These are phyloP conservation scores for Emericellopsis cladophorae DNA, from an alignment of 2,329 filamentous ascomycete species.

Conservation along the genomic window DNA sequence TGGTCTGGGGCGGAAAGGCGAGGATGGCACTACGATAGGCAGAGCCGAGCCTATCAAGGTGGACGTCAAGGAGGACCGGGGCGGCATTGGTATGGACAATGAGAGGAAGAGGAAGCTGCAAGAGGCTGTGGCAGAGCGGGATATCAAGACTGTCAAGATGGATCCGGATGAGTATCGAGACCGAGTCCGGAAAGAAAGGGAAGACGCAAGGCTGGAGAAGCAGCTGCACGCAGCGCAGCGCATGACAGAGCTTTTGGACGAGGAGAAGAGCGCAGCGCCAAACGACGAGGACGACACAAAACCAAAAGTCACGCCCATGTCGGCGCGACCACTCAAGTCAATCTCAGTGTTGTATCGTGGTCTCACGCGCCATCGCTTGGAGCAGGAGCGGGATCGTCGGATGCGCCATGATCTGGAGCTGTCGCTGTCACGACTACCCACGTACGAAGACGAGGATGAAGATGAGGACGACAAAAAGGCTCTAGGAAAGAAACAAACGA, in stretches of 20 bases:
- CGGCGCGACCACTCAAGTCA: conserved; percentile 42
- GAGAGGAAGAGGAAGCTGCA: conserved; percentile 68
- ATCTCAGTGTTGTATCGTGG: conserved; percentile 73
- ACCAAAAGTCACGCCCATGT: conserved; percentile 18
- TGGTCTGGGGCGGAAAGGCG: conserved; percentile 48
- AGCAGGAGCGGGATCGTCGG: conserved; percentile 53
- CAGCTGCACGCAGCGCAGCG: conserved; percentile 69
- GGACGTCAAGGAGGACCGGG: conserved; percentile 63
- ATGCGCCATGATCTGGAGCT: conserved; percentile 56
- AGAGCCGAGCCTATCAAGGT: conserved; percentile 62
- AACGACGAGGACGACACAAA: conserved; percentile 9
- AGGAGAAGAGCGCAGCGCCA: conserved; percentile 23
- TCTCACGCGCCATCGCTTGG: conserved; percentile 55
- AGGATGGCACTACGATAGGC: conserved; percentile 22
- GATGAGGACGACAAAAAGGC: conserved; percentile 63
- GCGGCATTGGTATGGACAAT: conserved; percentile 72
- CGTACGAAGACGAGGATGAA: conserved; percentile 56
- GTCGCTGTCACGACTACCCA: conserved; percentile 48
- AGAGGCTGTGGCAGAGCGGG: conserved; percentile 45
- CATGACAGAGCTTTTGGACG: conserved; percentile 65
- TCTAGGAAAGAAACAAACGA: conserved; percentile 42
- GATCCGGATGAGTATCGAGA: conserved; percentile 64
- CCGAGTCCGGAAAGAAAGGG: conserved; percentile 56
- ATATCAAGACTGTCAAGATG: conserved; percentile 46
- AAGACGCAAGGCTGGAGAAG: conserved; percentile 54